Conservation (phyloP, 2,329 filamentous ascomycete species). For the Colletotrichum euphorbiae region DNA sequence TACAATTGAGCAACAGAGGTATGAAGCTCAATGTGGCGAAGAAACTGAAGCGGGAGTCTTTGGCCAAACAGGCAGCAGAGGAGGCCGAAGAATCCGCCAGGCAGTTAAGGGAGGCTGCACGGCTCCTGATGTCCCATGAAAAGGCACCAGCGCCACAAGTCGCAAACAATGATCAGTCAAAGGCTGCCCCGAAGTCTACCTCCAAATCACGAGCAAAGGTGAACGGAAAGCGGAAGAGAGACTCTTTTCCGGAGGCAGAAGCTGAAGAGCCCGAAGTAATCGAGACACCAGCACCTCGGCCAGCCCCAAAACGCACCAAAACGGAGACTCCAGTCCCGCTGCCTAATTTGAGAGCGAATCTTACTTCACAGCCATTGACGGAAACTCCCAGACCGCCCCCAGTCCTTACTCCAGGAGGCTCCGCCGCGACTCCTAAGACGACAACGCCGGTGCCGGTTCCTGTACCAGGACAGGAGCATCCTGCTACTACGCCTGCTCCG, state of each 20-base stretch:
- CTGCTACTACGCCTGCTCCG: conserved; percentile 9
- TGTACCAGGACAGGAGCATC: conserved; percentile 38
- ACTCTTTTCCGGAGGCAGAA: conserved; percentile 47
- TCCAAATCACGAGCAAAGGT: conserved; percentile 43
- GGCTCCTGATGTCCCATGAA: conserved; percentile 55
- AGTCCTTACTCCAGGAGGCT: conserved; percentile 48
- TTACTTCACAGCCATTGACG: conserved; percentile 33
- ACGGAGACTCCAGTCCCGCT: conserved; percentile 68
- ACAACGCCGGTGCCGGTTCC: conserved; percentile 50
- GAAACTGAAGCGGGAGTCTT: conserved; percentile 75
- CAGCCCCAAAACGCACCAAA: conserved; percentile 64
- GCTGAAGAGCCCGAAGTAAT: conserved; percentile 46
- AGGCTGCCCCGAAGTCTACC: conserved; percentile 46
- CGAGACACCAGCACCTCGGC: conserved; percentile 47
- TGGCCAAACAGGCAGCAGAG: conserved; percentile 71
- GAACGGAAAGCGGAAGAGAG: conserved; percentile 61
- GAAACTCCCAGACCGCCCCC: conserved; percentile 43
- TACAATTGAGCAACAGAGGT: conserved; percentile 75
- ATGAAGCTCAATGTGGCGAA: conserved; percentile 85
- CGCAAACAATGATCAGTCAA: conserved; percentile 47
- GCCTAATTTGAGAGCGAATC: conserved; percentile 52
- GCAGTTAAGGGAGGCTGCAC: conserved; percentile 63
- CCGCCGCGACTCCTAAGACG: conserved; percentile 42
- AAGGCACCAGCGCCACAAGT: conserved; percentile 37
- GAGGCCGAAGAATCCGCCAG: conserved; percentile 70